Percentiles rank a stretch among this genome's conserved stretches.
phyloP scores from a whole-genome alignment of 2,329 filamentous ascomycete species.

The Lecanicillium sp. region DNA sequence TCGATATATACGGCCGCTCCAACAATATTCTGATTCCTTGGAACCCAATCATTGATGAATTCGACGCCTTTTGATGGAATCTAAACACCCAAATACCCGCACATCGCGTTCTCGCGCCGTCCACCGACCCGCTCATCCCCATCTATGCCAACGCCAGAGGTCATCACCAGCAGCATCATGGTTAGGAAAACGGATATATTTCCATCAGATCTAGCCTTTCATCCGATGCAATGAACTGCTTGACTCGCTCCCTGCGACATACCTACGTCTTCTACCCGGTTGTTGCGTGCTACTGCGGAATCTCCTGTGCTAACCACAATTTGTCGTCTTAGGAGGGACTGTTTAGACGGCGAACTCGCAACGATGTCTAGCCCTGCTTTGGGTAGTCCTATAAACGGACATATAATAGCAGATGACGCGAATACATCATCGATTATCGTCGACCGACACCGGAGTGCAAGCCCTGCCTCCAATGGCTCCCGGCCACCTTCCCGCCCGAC shows the following conservation, averaged over 20 bases:
- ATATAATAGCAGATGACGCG: constrained; percentile 47
- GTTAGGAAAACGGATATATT: neutral
- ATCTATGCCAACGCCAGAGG: neutral
- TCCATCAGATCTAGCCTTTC: no score
- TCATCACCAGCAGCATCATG: constrained; percentile 3
- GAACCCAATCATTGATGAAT: constrained; percentile 5
- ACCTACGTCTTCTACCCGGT: no score
- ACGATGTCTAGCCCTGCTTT: constrained; percentile 57
- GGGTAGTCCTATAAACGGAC: constrained; percentile 58
- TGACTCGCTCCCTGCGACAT: no score
- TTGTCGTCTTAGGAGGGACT: constrained; percentile 25
- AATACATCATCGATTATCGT: constrained; percentile 29
- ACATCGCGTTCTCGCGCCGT: neutral
- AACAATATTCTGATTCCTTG: neutral
- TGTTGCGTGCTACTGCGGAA: constrained; percentile 1
- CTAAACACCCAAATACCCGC: neutral
- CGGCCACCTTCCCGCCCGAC: constrained; percentile 45
- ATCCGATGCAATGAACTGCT: no score
- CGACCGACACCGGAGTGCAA: constrained; percentile 41
- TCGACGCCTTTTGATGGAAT: constrained; percentile 2
- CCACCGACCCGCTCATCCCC: neutral
- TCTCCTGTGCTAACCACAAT: constrained; percentile 27
- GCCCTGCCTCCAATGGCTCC: constrained; percentile 67
- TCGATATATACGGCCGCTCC: no score
- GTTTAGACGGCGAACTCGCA: constrained; percentile 54